Evolutionary conservation across 805 yeast genomes (phyloP).

Genomic region (Zygoascus biomembranicola): DNA sequence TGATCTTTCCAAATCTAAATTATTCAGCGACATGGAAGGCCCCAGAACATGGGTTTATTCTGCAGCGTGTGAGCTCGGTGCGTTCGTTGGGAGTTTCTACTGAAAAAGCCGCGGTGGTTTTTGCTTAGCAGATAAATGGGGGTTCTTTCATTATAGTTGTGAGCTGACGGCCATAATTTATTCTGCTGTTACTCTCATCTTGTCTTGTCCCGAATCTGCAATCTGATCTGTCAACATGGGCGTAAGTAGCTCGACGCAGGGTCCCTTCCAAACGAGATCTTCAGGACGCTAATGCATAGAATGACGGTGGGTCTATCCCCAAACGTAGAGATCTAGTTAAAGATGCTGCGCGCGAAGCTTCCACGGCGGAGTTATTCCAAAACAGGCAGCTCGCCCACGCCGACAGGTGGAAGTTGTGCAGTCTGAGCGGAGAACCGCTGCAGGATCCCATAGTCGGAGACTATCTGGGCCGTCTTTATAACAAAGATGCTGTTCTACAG

Average conservation of each 20-base stretch:
- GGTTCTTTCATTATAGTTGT: no score
- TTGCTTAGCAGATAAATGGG: no score
- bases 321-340: conserved; percentile 44
- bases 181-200: no score
- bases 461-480: conserved; percentile 51
- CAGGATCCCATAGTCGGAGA: conserved; percentile 53
- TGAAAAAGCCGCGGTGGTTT: no score
- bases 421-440: conserved; percentile 35
- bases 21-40: no score
- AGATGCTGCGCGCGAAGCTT: conserved; percentile 13
- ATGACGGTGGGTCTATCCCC: conserved; percentile 67
- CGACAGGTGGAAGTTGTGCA: conserved; percentile 41
- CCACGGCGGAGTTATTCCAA: conserved; percentile 20
- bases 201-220: no score
- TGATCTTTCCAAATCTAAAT: no score
- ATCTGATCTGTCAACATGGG: neutral
- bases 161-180: no score
- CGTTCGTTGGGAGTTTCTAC: no score
- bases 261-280: neutral
- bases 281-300: conserved; percentile 14
- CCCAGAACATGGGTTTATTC: no score
- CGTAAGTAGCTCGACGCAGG: neutral
- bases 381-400: conserved; percentile 17
- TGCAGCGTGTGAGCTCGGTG: no score
- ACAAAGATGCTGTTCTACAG: conserved; percentile 53